Evolutionary conservation across 2,329 filamentous ascomycete species (phyloP).

Genomic region (Blastomyces emzantsi): DNA sequence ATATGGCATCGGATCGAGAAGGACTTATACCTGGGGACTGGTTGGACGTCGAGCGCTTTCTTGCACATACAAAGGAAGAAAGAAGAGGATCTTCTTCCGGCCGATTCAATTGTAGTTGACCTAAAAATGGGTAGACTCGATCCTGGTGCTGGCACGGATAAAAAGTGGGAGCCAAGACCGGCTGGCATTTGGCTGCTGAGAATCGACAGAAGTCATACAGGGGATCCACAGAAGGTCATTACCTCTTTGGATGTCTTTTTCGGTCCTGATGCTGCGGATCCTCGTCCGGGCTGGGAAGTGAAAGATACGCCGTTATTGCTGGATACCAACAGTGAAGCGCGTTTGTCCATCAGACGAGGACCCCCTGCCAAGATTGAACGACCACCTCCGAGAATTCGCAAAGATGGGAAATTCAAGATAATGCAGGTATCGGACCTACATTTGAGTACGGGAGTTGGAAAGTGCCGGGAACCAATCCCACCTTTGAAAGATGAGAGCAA

Average conservation of each 20-base stretch:
- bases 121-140: slow-evolving; percentile 64
- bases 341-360: slow-evolving; percentile 71
- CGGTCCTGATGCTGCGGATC: slow-evolving; percentile 84
- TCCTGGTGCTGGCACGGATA: slow-evolving; percentile 51
- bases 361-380: slow-evolving; percentile 54
- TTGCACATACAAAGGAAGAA: slow-evolving; percentile 74
- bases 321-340: slow-evolving; percentile 53
- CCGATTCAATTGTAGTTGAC: slow-evolving; percentile 73
- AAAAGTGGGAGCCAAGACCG: slow-evolving; percentile 66
- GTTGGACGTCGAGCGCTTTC: slow-evolving; percentile 68
- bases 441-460: slow-evolving; percentile 77
- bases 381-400: slow-evolving; percentile 65
- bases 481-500: slow-evolving; percentile 56
- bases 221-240: slow-evolving; percentile 64
- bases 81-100: slow-evolving; percentile 67
- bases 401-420: slow-evolving; percentile 94
- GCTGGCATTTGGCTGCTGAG: slow-evolving; percentile 76
- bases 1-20: slow-evolving; percentile 82
- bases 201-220: slow-evolving; percentile 60
- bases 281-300: slow-evolving; percentile 74
- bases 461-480: slow-evolving; percentile 78
- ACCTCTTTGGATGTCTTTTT: slow-evolving; percentile 82
- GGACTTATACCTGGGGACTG: slow-evolving; percentile 69
- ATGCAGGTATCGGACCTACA: slow-evolving; percentile 94
- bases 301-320: slow-evolving; percentile 65